Conservation (phyloP, 306 rosid genomes). For the Vigna angularis region DNA sequence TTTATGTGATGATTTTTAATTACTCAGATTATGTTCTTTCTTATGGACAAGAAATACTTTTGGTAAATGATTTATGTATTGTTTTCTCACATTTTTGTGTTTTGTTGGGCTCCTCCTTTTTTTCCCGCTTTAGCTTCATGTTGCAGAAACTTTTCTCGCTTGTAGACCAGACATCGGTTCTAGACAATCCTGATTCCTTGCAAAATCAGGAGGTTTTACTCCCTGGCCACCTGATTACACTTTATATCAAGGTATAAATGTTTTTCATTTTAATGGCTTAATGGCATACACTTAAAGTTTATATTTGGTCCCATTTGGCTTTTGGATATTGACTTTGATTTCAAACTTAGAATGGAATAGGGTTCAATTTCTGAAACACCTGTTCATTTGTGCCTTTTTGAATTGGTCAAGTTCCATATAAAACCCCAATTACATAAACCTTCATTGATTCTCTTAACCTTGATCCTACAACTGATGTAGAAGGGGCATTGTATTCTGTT, state of each 20-base stretch:
- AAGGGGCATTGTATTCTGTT: too few relatives aligned
- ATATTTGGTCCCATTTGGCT: neutral
- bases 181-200: conserved; percentile 89
- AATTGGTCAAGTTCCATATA: conserved; percentile 13
- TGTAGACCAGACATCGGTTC: conserved; percentile 84
- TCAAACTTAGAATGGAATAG: conserved; percentile 23
- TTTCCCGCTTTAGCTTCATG: conserved; percentile 70
- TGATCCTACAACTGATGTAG: neutral
- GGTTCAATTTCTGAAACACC: neutral
- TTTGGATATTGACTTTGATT: conserved; percentile 9
- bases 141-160: conserved; percentile 95
- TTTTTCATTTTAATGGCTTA: conserved; percentile 1
- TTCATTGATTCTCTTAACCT: conserved; percentile 3
- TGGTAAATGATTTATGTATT: conserved; percentile 33
- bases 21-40: neutral
- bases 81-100: conserved; percentile 33
- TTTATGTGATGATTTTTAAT: conserved; percentile 20
- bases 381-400: conserved; percentile 18
- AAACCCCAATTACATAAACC: neutral
- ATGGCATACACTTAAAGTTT: conserved; percentile 8
- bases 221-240: conserved; percentile 91
- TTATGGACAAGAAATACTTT: neutral
- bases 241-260: conserved; percentile 82
- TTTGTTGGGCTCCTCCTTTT: conserved; percentile 28
- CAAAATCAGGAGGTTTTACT: conserved; percentile 95